These are phyloP conservation scores for Xylaria sp. DNA, from an alignment of 2,329 filamentous ascomycete species.

Conservation along the genomic window DNA sequence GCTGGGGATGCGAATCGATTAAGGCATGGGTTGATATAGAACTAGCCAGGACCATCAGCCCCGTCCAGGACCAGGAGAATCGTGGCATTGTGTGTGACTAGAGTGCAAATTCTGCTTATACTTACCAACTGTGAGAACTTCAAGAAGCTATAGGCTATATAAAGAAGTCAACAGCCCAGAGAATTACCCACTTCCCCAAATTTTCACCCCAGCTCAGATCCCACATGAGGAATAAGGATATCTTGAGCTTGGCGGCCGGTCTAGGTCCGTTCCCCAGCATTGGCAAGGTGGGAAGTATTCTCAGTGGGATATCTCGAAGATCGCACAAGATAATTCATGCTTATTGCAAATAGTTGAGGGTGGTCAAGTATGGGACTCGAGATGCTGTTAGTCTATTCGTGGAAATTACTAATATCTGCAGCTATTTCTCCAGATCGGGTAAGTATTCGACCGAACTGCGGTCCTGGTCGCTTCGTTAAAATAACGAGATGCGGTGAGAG, in stretches of 20 bases:
- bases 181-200: neutral
- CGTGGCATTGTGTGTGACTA: neutral
- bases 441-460: slow-evolving; percentile 25
- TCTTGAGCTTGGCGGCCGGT: slow-evolving; percentile 16
- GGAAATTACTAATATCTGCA: slow-evolving; percentile 18
- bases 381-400: slow-evolving; percentile 18
- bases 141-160: neutral
- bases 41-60: slow-evolving; percentile 11
- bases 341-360: neutral
- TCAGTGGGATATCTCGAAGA: neutral
- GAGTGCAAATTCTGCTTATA: neutral
- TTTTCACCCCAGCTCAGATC: neutral
- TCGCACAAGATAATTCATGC: neutral
- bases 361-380: neutral
- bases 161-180: neutral
- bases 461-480: slow-evolving; percentile 7
- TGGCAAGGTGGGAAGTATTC: slow-evolving; percentile 8
- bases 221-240: neutral
- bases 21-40: slow-evolving; percentile 1
- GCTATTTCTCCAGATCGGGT: slow-evolving; percentile 23
- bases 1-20: neutral
- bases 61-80: slow-evolving; percentile 8
- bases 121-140: neutral
- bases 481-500: neutral
- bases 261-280: slow-evolving; percentile 24